These are phyloP conservation scores for Cystobasidiopsis lactophilus DNA, from an alignment of 768 basidiomycete genomes.

Conservation along the genomic window DNA sequence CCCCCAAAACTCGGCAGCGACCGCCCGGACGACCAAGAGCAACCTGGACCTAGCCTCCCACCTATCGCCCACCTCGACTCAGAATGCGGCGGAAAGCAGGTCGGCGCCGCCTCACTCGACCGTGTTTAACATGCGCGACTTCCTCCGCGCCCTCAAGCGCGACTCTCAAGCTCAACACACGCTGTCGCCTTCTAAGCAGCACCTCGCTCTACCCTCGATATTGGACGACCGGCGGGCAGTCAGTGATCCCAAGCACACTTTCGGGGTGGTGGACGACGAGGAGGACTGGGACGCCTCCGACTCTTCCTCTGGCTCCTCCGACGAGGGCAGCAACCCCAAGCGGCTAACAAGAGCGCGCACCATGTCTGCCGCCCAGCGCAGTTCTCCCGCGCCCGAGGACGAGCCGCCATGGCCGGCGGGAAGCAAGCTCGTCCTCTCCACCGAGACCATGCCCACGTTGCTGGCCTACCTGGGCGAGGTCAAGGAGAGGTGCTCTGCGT, in stretches of 20 bases:
- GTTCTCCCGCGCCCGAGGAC: neutral
- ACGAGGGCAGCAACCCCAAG: neutral
- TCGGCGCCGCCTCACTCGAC: neutral
- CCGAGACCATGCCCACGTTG: conserved; percentile 10
- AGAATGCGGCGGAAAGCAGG: neutral
- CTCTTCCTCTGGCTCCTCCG: neutral
- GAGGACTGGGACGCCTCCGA: conserved; percentile 7
- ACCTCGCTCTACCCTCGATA: neutral
- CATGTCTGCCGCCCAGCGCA: neutral
- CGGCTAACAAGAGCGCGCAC: neutral
- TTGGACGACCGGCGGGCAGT: neutral
- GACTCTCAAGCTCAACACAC: neutral
- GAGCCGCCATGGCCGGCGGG: neutral
- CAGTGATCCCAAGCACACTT: neutral
- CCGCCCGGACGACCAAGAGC: neutral
- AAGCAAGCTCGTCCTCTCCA: conserved; percentile 6
- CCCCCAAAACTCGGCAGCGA: neutral
- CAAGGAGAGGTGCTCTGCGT: neutral
- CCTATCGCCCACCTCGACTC: neutral
- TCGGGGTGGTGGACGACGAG: too few species aligned
- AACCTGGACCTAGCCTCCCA: neutral
- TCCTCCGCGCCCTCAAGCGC: conserved; percentile 5
- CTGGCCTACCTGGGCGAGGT: conserved; percentile 8
- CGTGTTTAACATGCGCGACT: conserved; percentile 6
- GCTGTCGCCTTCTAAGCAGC: neutral